phyloP scores from a whole-genome alignment of 345 rosid species.

The Corchorus capsularis region DNA sequence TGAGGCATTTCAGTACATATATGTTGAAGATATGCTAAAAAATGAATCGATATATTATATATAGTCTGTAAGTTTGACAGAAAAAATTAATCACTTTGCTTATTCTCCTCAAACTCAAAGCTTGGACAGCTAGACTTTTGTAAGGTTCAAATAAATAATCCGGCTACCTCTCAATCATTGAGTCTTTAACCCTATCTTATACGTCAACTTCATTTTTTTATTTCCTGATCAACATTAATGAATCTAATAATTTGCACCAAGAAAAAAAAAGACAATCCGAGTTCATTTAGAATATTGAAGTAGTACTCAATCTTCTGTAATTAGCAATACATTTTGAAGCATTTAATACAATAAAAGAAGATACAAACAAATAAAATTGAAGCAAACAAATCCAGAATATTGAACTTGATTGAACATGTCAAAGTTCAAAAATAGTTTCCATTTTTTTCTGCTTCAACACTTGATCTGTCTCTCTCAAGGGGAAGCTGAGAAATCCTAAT shows the following conservation, averaged over 20 bases:
- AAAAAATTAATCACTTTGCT: background rate
- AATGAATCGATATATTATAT: background rate
- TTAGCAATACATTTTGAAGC: background rate
- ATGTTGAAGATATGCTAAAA: background rate
- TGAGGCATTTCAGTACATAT: no score
- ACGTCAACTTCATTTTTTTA: background rate
- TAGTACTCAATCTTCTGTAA: background rate
- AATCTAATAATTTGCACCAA: background rate
- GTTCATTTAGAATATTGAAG: background rate
- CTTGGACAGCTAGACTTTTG: background rate
- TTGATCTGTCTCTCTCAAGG: slow-evolving; percentile 16
- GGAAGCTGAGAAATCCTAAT: slow-evolving; percentile 40
- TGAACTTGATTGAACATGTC: background rate
- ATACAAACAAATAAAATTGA: background rate
- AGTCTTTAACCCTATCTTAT: background rate
- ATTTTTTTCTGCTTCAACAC: background rate
- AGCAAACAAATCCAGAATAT: background rate
- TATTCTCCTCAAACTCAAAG: background rate
- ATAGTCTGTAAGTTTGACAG: background rate
- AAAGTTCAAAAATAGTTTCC: background rate
- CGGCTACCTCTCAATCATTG: background rate
- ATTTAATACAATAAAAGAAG: background rate
- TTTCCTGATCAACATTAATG: background rate
- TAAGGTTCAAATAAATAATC: background rate
- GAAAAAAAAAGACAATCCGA: background rate